A percentile compares a stretch with the other conserved stretches of the same genome.
These are phyloP conservation scores for Leccinum disarticulatum DNA, from an alignment of 768 basidiomycete genomes.

Conservation along the genomic window DNA sequence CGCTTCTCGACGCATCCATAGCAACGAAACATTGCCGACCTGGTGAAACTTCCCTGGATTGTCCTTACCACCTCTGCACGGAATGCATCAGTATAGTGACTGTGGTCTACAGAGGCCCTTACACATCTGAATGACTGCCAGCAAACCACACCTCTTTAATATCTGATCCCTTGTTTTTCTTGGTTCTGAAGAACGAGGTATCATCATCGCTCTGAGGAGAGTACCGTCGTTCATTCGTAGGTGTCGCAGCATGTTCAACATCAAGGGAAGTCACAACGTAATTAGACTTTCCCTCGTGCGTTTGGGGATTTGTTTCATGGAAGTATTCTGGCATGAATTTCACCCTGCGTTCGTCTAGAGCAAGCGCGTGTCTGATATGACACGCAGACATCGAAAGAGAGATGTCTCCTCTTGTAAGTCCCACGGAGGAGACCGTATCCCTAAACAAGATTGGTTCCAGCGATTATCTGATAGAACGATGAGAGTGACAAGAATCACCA, in stretches of 20 bases:
- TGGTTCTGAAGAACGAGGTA: not conserved
- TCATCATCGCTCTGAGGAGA: not conserved
- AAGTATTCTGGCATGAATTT: not conserved
- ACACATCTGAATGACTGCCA: not conserved
- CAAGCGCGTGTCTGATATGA: not conserved
- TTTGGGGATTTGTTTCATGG: not conserved
- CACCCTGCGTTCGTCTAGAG: not conserved
- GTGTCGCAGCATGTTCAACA: not conserved
- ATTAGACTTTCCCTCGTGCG: not conserved
- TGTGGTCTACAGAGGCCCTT: not conserved
- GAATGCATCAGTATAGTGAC: not conserved
- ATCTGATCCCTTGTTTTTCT: not conserved
- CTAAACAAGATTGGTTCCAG: not conserved
- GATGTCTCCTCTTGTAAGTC: not conserved
- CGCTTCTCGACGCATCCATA: not conserved
- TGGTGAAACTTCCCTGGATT: not conserved
- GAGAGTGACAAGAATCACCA: not conserved
- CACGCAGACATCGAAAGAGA: not conserved
- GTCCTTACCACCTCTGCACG: not conserved
- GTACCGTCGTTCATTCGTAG: not conserved
- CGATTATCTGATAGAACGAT: not conserved
- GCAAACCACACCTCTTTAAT: not conserved
- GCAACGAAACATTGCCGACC: not conserved
- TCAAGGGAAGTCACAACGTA: not conserved
- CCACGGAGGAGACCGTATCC: not conserved